phyloP scores from a whole-genome alignment of 176 grass and related monocot genomes.

The Olyra latifolia region DNA sequence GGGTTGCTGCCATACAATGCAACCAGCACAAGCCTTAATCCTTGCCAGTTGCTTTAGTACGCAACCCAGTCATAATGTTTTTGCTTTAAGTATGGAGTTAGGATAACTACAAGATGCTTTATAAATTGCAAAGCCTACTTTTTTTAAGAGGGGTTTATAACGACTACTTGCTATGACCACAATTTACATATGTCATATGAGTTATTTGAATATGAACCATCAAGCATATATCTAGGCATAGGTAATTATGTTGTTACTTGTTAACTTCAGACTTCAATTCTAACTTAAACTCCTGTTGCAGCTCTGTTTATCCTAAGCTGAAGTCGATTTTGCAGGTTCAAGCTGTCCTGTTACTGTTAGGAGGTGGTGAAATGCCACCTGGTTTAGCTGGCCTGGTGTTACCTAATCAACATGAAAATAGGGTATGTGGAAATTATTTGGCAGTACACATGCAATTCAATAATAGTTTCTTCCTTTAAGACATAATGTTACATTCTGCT shows the following conservation, averaged over 20 bases:
- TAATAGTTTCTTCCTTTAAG: not conserved
- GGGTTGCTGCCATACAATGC: not conserved
- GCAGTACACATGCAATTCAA: not conserved
- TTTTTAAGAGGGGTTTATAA: not conserved
- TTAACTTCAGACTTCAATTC: not conserved
- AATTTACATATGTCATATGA: not conserved
- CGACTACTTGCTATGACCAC: not conserved
- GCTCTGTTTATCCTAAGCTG: conserved; percentile 6
- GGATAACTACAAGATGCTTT: not conserved
- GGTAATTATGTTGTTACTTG: not conserved
- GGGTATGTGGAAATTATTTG: conserved; percentile 34
- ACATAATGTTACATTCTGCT: conserved; percentile 35
- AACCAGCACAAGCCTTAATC: not conserved
- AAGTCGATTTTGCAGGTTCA: conserved; percentile 68
- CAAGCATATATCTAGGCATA: not conserved
- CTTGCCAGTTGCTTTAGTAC: conserved; percentile 12
- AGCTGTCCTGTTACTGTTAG: conserved; percentile 75
- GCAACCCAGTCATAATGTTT: not conserved
- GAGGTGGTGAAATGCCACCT: conserved; percentile 65
- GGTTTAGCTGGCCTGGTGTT: conserved; percentile 40
- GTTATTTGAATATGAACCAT: not conserved
- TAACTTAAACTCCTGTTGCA: not conserved
- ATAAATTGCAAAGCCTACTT: not conserved
- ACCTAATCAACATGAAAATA: conserved; percentile 58
- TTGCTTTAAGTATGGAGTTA: not conserved